Evolutionary conservation across 306 rosid genomes (phyloP).

Genomic region (Cucumis melo): DNA sequence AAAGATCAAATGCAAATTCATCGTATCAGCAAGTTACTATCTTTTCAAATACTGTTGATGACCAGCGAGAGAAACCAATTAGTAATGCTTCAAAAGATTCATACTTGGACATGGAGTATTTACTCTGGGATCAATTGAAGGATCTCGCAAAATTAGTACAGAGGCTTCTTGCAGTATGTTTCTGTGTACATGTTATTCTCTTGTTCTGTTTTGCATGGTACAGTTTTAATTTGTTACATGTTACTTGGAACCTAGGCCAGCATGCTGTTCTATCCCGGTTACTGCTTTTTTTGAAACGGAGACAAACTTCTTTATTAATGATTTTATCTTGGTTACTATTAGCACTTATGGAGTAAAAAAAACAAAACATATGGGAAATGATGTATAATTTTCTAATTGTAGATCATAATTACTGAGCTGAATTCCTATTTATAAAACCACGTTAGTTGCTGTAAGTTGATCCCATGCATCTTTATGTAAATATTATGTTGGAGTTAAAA

Average conservation of each 20-base stretch:
- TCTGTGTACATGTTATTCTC: neutral
- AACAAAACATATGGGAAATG: neutral
- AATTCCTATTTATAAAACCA: too few relatives aligned
- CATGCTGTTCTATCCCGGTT: neutral
- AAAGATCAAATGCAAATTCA: constrained; percentile 18
- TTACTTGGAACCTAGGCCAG: neutral
- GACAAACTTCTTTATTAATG: too few relatives aligned
- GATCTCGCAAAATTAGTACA: constrained; percentile 40
- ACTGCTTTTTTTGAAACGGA: too few relatives aligned
- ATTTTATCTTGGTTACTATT: neutral
- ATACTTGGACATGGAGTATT: constrained; percentile 27
- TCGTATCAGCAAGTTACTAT: constrained; percentile 25
- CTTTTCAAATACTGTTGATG: constrained; percentile 17
- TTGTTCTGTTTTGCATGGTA: neutral
- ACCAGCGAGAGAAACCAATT: constrained; percentile 26
- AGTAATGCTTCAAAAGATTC: constrained; percentile 28
- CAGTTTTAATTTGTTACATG: neutral
- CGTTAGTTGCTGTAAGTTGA: too few relatives aligned
- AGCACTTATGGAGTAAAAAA: neutral
- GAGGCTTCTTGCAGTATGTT: constrained; percentile 70
- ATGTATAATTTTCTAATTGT: too few relatives aligned
- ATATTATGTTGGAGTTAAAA: too few relatives aligned
- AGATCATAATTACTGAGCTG: too few relatives aligned
- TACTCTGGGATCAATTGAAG: constrained; percentile 64
- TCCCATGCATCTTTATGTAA: too few relatives aligned